These are phyloP conservation scores for Paramecium primaurelia DNA, from an alignment of 73 alveolate genomes.

Conservation along the genomic window DNA sequence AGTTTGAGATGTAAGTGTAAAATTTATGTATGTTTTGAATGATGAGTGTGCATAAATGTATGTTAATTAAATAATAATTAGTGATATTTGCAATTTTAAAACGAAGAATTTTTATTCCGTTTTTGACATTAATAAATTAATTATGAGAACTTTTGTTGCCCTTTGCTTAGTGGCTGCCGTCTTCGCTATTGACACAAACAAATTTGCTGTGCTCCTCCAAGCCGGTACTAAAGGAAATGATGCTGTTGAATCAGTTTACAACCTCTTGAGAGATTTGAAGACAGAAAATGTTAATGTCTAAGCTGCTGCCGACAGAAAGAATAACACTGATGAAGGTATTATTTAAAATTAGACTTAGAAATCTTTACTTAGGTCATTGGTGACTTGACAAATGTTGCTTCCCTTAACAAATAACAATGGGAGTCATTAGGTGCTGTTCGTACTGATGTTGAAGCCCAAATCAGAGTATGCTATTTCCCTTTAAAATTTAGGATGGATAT, in stretches of 20 bases:
- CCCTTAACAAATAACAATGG: slow-evolving; percentile 3
- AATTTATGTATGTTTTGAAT: not conserved
- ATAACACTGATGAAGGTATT: slow-evolving; percentile 42
- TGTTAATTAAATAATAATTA: not conserved
- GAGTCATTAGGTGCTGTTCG: slow-evolving; percentile 25
- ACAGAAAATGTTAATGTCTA: slow-evolving; percentile 51
- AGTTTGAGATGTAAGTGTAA: not conserved
- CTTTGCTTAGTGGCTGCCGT: slow-evolving; percentile 53
- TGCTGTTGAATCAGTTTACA: slow-evolving; percentile 53
- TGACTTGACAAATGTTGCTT: slow-evolving; percentile 50
- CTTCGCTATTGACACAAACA: slow-evolving; percentile 47
- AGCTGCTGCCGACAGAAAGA: slow-evolving; percentile 48
- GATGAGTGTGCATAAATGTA: not conserved
- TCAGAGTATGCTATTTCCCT: not conserved
- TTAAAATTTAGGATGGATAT: slow-evolving; percentile 16
- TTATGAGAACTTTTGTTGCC: slow-evolving; percentile 39
- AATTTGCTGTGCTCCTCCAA: slow-evolving; percentile 36
- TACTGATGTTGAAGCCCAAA: slow-evolving; percentile 42
- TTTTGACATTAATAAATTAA: slow-evolving; percentile 19
- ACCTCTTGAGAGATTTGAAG: slow-evolving; percentile 43
- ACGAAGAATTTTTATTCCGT: slow-evolving; percentile 25
- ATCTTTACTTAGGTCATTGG: slow-evolving; percentile 43
- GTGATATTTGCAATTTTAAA: not conserved
- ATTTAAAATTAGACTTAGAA: not conserved
- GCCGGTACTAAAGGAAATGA: slow-evolving; percentile 49